phyloP scores from a whole-genome alignment of 768 basidiomycete genomes.

The Tephrocybe sp. region DNA sequence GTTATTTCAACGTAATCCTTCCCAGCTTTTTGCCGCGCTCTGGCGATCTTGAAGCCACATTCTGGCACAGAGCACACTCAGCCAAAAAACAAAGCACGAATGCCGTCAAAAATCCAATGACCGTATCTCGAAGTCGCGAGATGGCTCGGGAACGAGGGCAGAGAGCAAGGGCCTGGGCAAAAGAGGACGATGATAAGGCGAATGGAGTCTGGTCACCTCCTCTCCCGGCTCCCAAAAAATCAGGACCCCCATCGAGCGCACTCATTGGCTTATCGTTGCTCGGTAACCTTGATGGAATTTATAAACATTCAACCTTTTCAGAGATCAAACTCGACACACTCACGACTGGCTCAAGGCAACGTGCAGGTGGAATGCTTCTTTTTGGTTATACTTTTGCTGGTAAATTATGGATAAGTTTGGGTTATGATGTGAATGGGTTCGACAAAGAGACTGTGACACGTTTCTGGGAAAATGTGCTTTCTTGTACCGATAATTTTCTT shows the following conservation, averaged over 20 bases:
- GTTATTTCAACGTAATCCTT: constrained; percentile 80
- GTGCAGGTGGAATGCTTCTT: constrained; percentile 73
- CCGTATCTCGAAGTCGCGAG: constrained; percentile 55
- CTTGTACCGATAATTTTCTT: constrained; percentile 58
- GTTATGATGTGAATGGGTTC: constrained; percentile 79
- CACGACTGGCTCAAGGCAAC: constrained; percentile 83
- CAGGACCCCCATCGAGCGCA: constrained; percentile 49
- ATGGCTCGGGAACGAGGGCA: constrained; percentile 65
- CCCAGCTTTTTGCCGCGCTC: constrained; percentile 64
- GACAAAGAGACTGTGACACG: constrained; percentile 52
- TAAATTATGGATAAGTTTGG: constrained; percentile 76
- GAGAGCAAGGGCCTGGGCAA: constrained; percentile 65
- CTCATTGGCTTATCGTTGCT: constrained; percentile 78
- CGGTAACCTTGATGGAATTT: constrained; percentile 83
- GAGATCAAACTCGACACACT: constrained; percentile 63
- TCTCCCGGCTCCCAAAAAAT: constrained; percentile 13
- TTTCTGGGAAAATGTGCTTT: constrained; percentile 65
- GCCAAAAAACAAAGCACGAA: constrained; percentile 67
- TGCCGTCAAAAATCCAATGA: constrained; percentile 63
- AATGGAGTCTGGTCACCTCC: constrained; percentile 37
- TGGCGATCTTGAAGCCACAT: constrained; percentile 37
- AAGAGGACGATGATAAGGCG: constrained; percentile 68
- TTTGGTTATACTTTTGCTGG: constrained; percentile 78
- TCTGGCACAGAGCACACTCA: constrained; percentile 73
- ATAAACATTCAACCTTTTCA: constrained; percentile 65